Percentiles rank a stretch among this genome's conserved stretches.
These are phyloP conservation scores for Trametes versicolor DNA, from an alignment of 1,284 basidiomycete species.

Conservation along the genomic window DNA sequence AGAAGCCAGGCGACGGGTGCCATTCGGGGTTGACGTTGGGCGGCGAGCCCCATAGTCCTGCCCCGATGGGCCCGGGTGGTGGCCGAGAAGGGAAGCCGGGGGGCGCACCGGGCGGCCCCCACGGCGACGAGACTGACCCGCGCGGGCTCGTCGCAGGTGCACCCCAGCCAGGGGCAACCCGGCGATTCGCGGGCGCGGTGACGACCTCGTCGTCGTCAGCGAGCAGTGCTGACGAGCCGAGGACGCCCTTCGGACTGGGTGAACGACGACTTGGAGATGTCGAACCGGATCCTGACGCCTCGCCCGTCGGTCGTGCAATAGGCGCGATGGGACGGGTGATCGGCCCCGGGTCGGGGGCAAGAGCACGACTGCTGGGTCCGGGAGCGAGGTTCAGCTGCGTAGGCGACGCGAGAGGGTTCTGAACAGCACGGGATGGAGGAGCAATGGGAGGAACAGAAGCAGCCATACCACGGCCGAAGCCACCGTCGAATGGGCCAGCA, in stretches of 20 bases:
- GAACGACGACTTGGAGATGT: conserved; percentile 71
- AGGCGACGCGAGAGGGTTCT: conserved; percentile 52
- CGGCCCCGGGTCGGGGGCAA: conserved; percentile 60
- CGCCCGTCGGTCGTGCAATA: conserved; percentile 54
- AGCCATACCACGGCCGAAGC: conserved; percentile 52
- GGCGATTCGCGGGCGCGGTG: conserved; percentile 51
- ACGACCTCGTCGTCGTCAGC: conserved; percentile 85
- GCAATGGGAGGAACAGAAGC: conserved; percentile 64
- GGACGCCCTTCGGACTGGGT: conserved; percentile 76
- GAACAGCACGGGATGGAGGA: conserved; percentile 46
- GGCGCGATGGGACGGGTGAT: conserved; percentile 64
- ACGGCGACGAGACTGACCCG: conserved; percentile 47
- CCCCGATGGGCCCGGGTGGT: conserved; percentile 45
- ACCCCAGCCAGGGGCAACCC: conserved; percentile 55
- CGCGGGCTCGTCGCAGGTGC: conserved; percentile 53
- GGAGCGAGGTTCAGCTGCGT: conserved; percentile 45
- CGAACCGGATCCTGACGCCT: conserved; percentile 63
- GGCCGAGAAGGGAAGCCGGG: conserved; percentile 48
- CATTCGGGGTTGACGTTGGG: conserved; percentile 48
- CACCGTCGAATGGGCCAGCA: conserved; percentile 59
- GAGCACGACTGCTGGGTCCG: conserved; percentile 47
- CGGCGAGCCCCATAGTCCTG: conserved; percentile 54
- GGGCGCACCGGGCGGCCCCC: conserved; percentile 52
- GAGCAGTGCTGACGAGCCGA: conserved; percentile 79
- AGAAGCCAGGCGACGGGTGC: conserved; percentile 59